phyloP scores from a whole-genome alignment of 108 stramenopile genomes.

The Mediolabrus comicus region DNA sequence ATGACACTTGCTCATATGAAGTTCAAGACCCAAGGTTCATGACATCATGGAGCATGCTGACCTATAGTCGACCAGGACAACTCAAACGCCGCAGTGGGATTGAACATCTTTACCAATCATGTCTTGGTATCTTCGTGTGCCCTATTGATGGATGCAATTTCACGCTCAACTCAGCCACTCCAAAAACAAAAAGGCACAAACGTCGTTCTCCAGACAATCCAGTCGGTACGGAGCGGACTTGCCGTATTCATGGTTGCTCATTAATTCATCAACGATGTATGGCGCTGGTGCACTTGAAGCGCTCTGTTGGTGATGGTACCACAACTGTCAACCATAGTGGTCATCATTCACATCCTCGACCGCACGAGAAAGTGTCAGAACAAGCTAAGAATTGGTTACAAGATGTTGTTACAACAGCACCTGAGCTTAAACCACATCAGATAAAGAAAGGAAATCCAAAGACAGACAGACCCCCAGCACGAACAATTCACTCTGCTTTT shows the following conservation, averaged over 20 bases:
- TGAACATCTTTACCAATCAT: not conserved
- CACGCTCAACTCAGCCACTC: not conserved
- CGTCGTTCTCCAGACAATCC: not conserved
- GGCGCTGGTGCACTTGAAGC: not conserved
- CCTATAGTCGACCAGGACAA: not conserved
- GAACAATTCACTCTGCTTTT: not conserved
- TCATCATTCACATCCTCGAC: not conserved
- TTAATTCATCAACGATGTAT: not conserved
- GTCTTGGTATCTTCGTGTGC: slow-evolving; percentile 3
- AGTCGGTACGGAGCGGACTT: not conserved
- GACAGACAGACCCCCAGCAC: not conserved
- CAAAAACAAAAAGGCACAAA: not conserved
- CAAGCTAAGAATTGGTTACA: not conserved
- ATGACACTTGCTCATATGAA: not conserved
- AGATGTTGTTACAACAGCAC: not conserved
- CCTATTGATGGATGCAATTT: not conserved
- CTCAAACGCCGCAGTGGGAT: not conserved
- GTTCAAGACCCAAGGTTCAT: not conserved
- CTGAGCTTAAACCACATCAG: not conserved
- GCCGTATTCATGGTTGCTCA: not conserved
- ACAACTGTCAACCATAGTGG: not conserved
- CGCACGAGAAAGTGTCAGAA: not conserved
- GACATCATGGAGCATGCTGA: not conserved
- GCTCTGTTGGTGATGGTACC: not conserved
- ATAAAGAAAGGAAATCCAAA: not conserved